A percentile compares a stretch with the other conserved stretches of the same genome.
phyloP scores from a whole-genome alignment of 164 flowering plant genomes.

The Aristolochia californica region DNA sequence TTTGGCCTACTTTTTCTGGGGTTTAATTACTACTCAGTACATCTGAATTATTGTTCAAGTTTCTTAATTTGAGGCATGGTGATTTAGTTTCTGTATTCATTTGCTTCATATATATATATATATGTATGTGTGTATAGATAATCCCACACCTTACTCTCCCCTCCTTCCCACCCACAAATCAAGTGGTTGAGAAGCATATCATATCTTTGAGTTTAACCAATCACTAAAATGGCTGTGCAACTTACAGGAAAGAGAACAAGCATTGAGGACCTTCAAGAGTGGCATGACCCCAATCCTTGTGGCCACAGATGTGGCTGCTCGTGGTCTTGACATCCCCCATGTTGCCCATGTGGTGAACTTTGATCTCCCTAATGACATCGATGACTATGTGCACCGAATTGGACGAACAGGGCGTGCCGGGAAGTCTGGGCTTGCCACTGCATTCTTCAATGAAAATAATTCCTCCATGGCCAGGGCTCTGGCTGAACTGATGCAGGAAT shows the following conservation, averaged over 20 bases:
- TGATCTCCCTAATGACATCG: constrained; percentile 76
- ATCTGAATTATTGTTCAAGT: no score
- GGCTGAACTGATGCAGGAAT: constrained; percentile 58
- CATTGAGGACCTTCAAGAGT: constrained; percentile 59
- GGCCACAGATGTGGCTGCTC: constrained; percentile 76
- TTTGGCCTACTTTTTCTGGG: no score
- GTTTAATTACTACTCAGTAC: no score
- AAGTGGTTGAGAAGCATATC: no score
- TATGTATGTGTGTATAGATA: no score
- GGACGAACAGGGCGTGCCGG: constrained; percentile 77
- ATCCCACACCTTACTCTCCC: no score
- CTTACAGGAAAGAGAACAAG: constrained; percentile 58
- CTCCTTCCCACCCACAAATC: no score
- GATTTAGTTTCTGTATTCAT: no score
- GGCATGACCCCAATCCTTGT: constrained; percentile 63
- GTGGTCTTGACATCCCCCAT: constrained; percentile 74
- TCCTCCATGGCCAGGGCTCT: constrained; percentile 43
- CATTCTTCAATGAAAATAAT: constrained; percentile 65
- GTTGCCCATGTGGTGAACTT: constrained; percentile 73
- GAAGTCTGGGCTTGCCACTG: constrained; percentile 54
- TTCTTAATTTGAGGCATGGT: no score
- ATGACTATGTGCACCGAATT: constrained; percentile 68
- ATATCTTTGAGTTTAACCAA: neutral
- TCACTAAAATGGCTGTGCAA: neutral
- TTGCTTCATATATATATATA: no score